Conservation (phyloP, 805 yeast species). For the Maudiozyma bulderi region DNA sequence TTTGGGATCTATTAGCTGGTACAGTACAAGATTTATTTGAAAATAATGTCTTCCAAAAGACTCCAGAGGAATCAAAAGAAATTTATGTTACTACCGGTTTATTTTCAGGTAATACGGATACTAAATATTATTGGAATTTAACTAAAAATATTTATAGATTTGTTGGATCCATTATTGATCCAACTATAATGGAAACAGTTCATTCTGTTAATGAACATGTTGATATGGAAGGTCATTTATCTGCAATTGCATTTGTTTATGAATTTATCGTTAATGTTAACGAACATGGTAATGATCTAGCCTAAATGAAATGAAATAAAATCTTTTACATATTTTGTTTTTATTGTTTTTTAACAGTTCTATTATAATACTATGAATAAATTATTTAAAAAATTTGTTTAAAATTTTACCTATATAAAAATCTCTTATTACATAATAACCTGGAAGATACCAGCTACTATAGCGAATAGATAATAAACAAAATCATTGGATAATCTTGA, state of each 20-base stretch:
- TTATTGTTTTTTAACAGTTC: not conserved
- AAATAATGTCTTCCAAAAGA: constrained; percentile 33
- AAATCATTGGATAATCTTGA: constrained; percentile 11
- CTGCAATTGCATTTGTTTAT: constrained; percentile 46
- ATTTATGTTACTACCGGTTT: constrained; percentile 38
- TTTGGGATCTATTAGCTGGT: constrained; percentile 40
- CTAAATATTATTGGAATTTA: constrained; percentile 48
- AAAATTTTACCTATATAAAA: not conserved
- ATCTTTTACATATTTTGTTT: not conserved
- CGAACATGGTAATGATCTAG: constrained; percentile 11
- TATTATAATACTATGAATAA: not conserved
- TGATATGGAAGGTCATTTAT: constrained; percentile 48
- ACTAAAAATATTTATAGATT: constrained; percentile 47
- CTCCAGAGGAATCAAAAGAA: constrained; percentile 9
- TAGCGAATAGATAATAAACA: constrained; percentile 22
- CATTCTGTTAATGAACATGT: constrained; percentile 62
- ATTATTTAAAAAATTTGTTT: not conserved
- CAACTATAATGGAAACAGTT: constrained; percentile 24
- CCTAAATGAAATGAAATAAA: not conserved
- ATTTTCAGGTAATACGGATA: constrained; percentile 55
- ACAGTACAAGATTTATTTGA: constrained; percentile 46
- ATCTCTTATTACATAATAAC: constrained; percentile 11
- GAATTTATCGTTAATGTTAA: constrained; percentile 34
- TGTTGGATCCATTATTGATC: constrained; percentile 16
- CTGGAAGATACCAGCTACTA: constrained; percentile 17